Evolutionary conservation across 306 rosid species (phyloP), one percentile per base, ranked within the genome.

Genomic region (Pterocarpus macrocarpus): DNA sequence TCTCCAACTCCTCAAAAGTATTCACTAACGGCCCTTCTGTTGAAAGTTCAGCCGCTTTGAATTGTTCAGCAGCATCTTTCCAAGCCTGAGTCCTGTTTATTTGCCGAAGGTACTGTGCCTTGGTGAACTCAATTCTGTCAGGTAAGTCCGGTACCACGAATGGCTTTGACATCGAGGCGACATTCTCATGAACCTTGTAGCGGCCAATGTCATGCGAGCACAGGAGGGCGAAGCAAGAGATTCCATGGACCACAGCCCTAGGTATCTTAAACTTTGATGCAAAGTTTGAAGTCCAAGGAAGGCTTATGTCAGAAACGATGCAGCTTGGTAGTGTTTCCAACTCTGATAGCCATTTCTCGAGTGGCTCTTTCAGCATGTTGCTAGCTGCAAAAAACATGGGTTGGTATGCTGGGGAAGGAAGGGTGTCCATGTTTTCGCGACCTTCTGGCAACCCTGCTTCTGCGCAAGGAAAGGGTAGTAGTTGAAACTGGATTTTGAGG

Each of bases 371-470:
- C 0, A 91, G 85, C 77, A 76, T 70, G 32, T 80, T 69, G 17
- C 36, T 34, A 4, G 83, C 80, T 7, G 87, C 84, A 3, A 89
- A 75, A 1, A 72, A 77, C 8, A 10, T 0, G n/a, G 36, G 34
- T 8, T 71, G 6, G 6, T 1, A 70, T 63, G 75, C 45, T 30
- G 53, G 67, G 11, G 92, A 87, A 75, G 91, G 91, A 3, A 91
- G 57, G 45, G 74, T 55, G 56, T 91, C 90, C 34, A 93, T 63
- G 35, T 88, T 91, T 80, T 93, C 97, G 44, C 85, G 89, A 14
- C 89, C 94, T n/a, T 69, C 15, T 1, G 94, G 97, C 5, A 91
- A 86, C 5, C 96, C 96, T 6, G 72, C 94, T 86, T 88, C 71
- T 34, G 64, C 12, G 64, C 87, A 82, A 47, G 91, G 91, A 63